Conservation (phyloP, 768 basidiomycete species). For the Cystofilobasidium capitatum region DNA sequence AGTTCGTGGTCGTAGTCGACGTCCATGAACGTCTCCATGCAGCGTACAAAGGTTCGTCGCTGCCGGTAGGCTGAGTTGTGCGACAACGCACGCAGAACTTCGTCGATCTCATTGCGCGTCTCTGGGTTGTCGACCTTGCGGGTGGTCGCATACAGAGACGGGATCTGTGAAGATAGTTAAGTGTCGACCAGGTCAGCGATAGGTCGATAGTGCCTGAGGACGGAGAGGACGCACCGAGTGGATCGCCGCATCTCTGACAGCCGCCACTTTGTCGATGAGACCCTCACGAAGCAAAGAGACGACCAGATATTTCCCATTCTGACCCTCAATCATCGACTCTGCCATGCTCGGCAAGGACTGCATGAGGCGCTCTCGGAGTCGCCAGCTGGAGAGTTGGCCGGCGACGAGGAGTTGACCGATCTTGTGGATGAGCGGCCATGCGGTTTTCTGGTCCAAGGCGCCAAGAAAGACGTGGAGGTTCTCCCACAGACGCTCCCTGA, state of each 20-base stretch:
- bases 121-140: constrained; percentile 29
- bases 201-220: no score
- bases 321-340: constrained; percentile 40
- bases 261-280: constrained; percentile 68
- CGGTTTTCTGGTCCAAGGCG: constrained; percentile 47
- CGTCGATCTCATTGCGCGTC: constrained; percentile 45
- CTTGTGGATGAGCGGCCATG: constrained; percentile 43
- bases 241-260: constrained; percentile 70
- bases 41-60: constrained; percentile 21
- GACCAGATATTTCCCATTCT: constrained; percentile 46
- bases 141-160: constrained; percentile 29
- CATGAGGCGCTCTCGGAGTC: constrained; percentile 64
- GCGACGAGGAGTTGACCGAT: constrained; percentile 52
- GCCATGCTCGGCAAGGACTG: constrained; percentile 50
- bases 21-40: constrained; percentile 41
- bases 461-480: constrained; percentile 52
- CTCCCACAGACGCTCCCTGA: constrained; percentile 62
- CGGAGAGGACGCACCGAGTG: constrained; percentile 49
- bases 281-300: constrained; percentile 52
- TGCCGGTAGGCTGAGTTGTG: constrained; percentile 26
- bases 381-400: constrained; percentile 58
- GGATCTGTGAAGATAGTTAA: constrained; percentile 31
- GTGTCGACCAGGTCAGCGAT: constrained; percentile 33
- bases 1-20: constrained; percentile 53
- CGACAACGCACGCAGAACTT: constrained; percentile 43